A percentile compares a stretch with the other conserved stretches of the same genome.
Evolutionary conservation across 805 yeast genomes (phyloP).

Genomic region (Kregervanrija fluxuum): DNA sequence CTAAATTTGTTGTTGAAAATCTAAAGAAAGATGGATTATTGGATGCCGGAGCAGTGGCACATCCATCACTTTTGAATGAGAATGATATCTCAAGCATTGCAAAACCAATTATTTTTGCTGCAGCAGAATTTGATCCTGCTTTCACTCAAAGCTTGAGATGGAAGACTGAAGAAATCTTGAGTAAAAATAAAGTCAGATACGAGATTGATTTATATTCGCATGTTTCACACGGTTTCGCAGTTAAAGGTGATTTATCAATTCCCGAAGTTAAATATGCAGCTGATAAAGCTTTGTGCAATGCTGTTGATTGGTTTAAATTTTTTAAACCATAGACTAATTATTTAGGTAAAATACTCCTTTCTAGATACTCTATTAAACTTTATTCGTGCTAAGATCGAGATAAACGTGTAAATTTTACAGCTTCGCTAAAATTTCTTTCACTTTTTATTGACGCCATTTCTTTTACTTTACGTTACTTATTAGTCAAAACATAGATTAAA

Average conservation of each 20-base stretch:
- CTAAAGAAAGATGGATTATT: conserved; percentile 29
- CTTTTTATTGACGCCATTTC: too few species aligned
- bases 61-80: conserved; percentile 66
- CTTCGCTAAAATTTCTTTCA: too few species aligned
- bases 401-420: too few species aligned
- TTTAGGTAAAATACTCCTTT: too few species aligned
- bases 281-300: conserved; percentile 52
- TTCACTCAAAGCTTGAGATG: conserved; percentile 62
- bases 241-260: conserved; percentile 59
- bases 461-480: too few species aligned
- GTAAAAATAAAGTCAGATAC: conserved; percentile 45
- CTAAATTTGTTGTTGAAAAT: conserved; percentile 55
- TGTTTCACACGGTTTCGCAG: conserved; percentile 71
- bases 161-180: conserved; percentile 45
- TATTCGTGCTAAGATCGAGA: too few species aligned
- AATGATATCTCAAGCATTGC: conserved; percentile 56
- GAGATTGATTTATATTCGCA: conserved; percentile 57
- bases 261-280: conserved; percentile 55
- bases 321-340: conserved; percentile 12
- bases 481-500: too few species aligned
- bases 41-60: conserved; percentile 69
- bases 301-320: conserved; percentile 28
- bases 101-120: conserved; percentile 62
- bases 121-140: conserved; percentile 62
- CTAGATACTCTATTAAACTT: too few species aligned